Base-by-base conservation (phyloP, 306 rosid species). In the Leucaena leucocephala region DNA sequence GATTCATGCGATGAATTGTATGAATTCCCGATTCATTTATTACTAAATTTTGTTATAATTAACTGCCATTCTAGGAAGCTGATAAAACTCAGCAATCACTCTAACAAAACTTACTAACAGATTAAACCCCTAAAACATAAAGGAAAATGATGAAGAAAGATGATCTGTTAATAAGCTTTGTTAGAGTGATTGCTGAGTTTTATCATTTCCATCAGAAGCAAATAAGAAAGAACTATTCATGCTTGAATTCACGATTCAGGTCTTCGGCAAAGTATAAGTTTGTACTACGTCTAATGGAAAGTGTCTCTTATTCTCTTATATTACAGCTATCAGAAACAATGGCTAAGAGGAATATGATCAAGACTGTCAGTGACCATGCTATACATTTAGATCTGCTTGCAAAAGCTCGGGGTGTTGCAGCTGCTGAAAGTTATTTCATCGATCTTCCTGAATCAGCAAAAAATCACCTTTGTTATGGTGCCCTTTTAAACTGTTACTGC, bases 401-500 rank as follows among this genome's bases (percentile, higher is more conserved):
- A 35, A 95, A 95, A 84, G 79, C 89, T 34, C 84, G 82, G 61
- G 94, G 96, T 9, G 82, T 95, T 80, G 72, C 86, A 72, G 92
- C 94, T 21, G 97, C 92, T 4, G 98, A 93, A 75, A 83, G 77
- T 75, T 95, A 91, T 79, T 94, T 95, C 75, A 72, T 91, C 43
- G 76, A 76, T 76, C 98, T 92, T 74, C 92, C 97, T 35, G 98
- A 92, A 82, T 81, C 96, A 58, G 80, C 86, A 3, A 95, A 95
- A 82, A 91, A 90, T 71, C 96, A 88, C 82, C 93, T 88, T n/a
- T 86, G 88, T 72, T 95, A 93, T 43, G 96, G 97, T 44, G 91
- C 97, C 36, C 93, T 91, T 49, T 88, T 95, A 54, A 95, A 95
- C 81, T 91, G 95, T 88, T 95, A 95, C 82, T 95, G 98, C 89